These are phyloP conservation scores for Pyrenophora teres DNA, from an alignment of 2,329 filamentous ascomycete species.

Conservation along the genomic window DNA sequence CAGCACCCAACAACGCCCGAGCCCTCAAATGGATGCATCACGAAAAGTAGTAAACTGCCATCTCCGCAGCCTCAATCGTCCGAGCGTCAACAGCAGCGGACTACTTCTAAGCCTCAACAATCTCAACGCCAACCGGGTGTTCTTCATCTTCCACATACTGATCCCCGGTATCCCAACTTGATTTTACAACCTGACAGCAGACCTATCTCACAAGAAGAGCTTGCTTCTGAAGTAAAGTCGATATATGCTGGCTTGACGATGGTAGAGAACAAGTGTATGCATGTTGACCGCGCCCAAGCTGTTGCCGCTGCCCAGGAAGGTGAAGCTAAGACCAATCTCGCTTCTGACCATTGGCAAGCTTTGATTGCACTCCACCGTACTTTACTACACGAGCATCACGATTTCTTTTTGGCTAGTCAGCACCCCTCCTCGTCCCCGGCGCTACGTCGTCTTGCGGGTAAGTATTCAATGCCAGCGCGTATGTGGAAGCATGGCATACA, in stretches of 20 bases:
- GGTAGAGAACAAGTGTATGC: constrained; percentile 86
- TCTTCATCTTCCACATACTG: constrained; percentile 38
- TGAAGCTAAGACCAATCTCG: constrained; percentile 47
- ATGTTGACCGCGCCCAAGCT: constrained; percentile 71
- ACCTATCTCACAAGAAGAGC: constrained; percentile 75
- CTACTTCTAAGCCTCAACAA: constrained; percentile 14
- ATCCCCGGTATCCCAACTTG: constrained; percentile 48
- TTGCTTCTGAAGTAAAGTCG: constrained; percentile 79
- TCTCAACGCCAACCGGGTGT: constrained; percentile 38
- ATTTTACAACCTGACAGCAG: constrained; percentile 66
- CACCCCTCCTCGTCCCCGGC: constrained; percentile 74
- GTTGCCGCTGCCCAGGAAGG: constrained; percentile 58
- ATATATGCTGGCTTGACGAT: constrained; percentile 84
- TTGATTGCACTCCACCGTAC: constrained; percentile 82
- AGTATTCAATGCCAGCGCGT: constrained; percentile 87
- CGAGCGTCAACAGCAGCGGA: constrained; percentile 18
- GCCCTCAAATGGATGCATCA: constrained; percentile 28
- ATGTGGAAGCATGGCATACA: constrained; percentile 97
- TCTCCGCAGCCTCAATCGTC: constrained; percentile 17
- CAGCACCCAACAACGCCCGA: constrained; percentile 31
- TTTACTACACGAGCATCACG: constrained; percentile 70
- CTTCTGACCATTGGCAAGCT: constrained; percentile 79
- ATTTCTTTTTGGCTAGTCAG: constrained; percentile 78
- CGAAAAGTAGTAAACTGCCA: constrained; percentile 24
- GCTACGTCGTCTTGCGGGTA: constrained; percentile 70